These are phyloP conservation scores for Aspergillus alliaceus DNA, from an alignment of 2,329 filamentous ascomycete genomes.

Conservation along the genomic window DNA sequence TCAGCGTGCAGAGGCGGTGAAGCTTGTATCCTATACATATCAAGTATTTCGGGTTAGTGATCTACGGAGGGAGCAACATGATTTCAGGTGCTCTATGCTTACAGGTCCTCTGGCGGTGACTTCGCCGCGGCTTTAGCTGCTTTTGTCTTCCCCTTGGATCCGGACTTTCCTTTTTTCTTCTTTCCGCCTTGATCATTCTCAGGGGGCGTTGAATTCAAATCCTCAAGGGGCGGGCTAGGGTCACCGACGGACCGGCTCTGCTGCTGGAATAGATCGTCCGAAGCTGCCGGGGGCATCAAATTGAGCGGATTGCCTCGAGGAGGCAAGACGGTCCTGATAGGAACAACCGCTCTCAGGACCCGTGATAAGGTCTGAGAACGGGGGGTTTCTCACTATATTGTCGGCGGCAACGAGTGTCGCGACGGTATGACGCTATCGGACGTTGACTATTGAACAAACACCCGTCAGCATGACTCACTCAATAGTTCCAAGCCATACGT, in stretches of 20 bases:
- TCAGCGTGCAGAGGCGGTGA: conserved; percentile 28
- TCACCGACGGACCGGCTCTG: conserved; percentile 36
- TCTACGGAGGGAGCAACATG: conserved; percentile 6
- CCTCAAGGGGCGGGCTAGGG: conserved; percentile 28
- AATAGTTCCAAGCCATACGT: background rate
- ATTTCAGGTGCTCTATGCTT: conserved; percentile 18
- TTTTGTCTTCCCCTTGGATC: conserved; percentile 37
- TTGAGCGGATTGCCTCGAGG: conserved; percentile 31
- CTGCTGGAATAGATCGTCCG: conserved; percentile 39
- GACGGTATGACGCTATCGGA: background rate
- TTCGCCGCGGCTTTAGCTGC: conserved; percentile 32
- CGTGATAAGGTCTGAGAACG: conserved; percentile 35
- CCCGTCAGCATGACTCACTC: conserved; percentile 19
- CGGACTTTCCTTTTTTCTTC: conserved; percentile 43
- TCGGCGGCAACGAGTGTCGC: conserved; percentile 7
- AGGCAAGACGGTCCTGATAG: conserved; percentile 22
- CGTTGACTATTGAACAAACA: conserved; percentile 5
- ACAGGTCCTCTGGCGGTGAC: conserved; percentile 37
- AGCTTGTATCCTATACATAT: conserved; percentile 25
- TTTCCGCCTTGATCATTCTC: conserved; percentile 37
- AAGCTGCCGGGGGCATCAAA: conserved; percentile 46
- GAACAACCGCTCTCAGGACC: conserved; percentile 33
- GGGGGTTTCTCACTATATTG: conserved; percentile 9
- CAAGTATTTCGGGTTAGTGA: background rate
- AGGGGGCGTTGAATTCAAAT: conserved; percentile 24